These are phyloP conservation scores for Hyaloscypha hepaticicola DNA, from an alignment of 495 filamentous ascomycete species.

Conservation along the genomic window DNA sequence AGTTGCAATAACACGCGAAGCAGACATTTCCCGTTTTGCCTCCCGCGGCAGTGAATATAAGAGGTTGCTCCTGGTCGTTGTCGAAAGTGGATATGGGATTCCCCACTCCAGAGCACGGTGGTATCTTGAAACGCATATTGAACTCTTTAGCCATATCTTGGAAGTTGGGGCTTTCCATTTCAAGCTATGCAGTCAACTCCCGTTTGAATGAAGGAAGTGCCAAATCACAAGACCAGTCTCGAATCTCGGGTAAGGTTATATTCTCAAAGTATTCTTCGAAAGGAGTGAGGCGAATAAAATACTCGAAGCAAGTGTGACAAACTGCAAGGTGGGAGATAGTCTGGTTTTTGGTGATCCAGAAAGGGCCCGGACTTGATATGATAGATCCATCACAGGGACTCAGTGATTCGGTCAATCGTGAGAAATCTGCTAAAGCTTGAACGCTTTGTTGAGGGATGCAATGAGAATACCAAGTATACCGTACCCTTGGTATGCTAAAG, in stretches of 20 bases:
- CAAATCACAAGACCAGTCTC: constrained; percentile 15
- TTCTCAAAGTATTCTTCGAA: constrained; percentile 14
- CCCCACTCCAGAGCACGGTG: not conserved
- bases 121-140: constrained; percentile 1
- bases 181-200: not conserved
- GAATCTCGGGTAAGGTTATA: not conserved
- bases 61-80: not conserved
- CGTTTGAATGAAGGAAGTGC: constrained; percentile 7
- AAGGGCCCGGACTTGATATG: constrained; percentile 7
- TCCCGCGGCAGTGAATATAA: not conserved
- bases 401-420: not conserved
- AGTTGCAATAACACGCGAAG: not conserved
- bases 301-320: constrained; percentile 18
- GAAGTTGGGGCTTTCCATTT: constrained; percentile 4
- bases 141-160: constrained; percentile 1
- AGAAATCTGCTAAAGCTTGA: constrained; percentile 6
- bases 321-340: constrained; percentile 9
- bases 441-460: constrained; percentile 4
- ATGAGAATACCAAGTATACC: not conserved
- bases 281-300: constrained; percentile 4
- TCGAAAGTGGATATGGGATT: not conserved
- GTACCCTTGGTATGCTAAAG: not conserved
- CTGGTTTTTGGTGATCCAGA: constrained; percentile 9
- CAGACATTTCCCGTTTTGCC: constrained; percentile 3
- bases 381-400: constrained; percentile 5